A percentile compares a stretch with the other conserved stretches of the same genome.
phyloP scores from a whole-genome alignment of 129 eudicot species.

The Flaveria robusta region DNA sequence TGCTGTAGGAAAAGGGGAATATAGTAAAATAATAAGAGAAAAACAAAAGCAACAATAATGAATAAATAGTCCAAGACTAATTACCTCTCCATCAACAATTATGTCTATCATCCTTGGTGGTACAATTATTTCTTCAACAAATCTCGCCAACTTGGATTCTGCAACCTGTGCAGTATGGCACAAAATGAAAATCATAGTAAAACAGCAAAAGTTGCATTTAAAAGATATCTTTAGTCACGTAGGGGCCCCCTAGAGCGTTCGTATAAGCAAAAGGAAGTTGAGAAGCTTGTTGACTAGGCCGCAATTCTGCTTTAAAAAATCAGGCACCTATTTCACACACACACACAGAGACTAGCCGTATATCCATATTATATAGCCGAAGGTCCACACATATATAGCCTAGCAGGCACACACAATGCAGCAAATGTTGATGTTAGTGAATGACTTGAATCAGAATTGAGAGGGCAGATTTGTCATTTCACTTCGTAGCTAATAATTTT shows the following conservation, averaged over 20 bases:
- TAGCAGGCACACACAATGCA: neutral
- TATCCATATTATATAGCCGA: neutral
- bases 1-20: neutral
- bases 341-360: neutral
- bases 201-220: constrained; percentile 7
- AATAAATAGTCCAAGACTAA: constrained; percentile 18
- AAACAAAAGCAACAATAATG: constrained; percentile 1
- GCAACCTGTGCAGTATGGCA: constrained; percentile 69
- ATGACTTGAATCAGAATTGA: neutral
- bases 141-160: constrained; percentile 89
- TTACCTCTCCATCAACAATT: constrained; percentile 96
- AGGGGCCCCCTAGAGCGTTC: no score
- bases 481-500: constrained; percentile 5
- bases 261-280: no score
- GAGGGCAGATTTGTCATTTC: neutral
- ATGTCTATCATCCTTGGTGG: constrained; percentile 98
- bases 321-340: constrained; percentile 14
- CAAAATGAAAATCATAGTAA: constrained; percentile 18
- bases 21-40: constrained; percentile 9
- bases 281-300: no score
- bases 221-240: no score
- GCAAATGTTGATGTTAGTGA: neutral
- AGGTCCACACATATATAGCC: constrained; percentile 4
- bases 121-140: constrained; percentile 97
- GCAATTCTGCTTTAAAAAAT: constrained; percentile 1